These are phyloP conservation scores for Silene noctiflora DNA, from an alignment of 179 eudicot genomes.

Conservation along the genomic window DNA sequence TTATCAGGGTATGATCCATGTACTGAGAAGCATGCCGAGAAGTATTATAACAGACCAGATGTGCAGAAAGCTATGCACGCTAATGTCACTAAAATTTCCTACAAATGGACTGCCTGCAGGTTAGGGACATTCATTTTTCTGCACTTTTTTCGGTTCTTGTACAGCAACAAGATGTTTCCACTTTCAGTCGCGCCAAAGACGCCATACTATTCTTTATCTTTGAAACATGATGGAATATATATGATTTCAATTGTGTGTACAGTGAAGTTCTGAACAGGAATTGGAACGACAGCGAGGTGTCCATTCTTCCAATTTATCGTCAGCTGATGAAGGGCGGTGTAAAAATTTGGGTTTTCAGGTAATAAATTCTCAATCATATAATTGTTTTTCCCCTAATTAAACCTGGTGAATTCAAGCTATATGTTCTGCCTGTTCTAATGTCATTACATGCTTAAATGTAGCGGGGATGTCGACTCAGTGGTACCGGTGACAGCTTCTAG, in stretches of 20 bases:
- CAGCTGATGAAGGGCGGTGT: slow-evolving; percentile 70
- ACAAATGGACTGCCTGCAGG: slow-evolving; percentile 98
- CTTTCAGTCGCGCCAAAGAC: too few relatives aligned
- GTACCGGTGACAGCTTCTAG: slow-evolving; percentile 97
- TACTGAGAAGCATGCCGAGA: slow-evolving; percentile 79
- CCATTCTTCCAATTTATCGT: slow-evolving; percentile 81
- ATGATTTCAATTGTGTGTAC: neutral
- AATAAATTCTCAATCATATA: neutral
- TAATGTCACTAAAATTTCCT: slow-evolving; percentile 58
- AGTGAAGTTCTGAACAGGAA: slow-evolving; percentile 77
- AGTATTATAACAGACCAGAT: slow-evolving; percentile 79
- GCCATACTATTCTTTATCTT: too few relatives aligned
- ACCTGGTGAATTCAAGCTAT: too few relatives aligned
- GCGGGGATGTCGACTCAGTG: slow-evolving; percentile 95
- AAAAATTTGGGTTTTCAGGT: slow-evolving; percentile 96
- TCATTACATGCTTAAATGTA: slow-evolving; percentile 10
- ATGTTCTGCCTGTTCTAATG: neutral
- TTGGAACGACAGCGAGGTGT: slow-evolving; percentile 85
- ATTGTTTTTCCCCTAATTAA: too few relatives aligned
- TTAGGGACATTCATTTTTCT: slow-evolving; percentile 9
- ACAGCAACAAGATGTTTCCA: too few relatives aligned
- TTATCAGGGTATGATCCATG: slow-evolving; percentile 92
- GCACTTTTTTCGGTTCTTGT: too few relatives aligned
- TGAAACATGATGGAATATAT: too few relatives aligned
- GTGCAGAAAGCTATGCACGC: slow-evolving; percentile 95